Conservation (phyloP, 2,329 filamentous ascomycete species). For the Cladosporium sp. region DNA sequence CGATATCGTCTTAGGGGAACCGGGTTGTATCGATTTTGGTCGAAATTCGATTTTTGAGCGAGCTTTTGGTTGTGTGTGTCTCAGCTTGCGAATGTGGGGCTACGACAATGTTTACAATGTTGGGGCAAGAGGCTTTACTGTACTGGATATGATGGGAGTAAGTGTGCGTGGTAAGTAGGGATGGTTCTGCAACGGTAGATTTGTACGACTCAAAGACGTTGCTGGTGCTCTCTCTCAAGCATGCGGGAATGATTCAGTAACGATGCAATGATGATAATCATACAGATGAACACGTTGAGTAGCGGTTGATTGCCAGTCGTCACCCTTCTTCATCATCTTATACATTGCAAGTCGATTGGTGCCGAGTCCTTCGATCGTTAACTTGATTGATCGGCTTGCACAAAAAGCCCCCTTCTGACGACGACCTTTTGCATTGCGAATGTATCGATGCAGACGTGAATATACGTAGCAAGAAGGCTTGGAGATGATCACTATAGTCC, state of each 20-base stretch:
- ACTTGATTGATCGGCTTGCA: not conserved
- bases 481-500: not conserved
- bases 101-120: not conserved
- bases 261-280: not conserved
- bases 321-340: not conserved
- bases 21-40: not conserved
- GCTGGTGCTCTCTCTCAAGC: not conserved
- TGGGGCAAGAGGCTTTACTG: not conserved
- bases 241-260: not conserved
- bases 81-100: not conserved
- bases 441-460: not conserved
- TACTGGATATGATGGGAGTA: not conserved
- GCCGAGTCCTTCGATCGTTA: not conserved
- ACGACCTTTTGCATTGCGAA: not conserved
- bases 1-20: not conserved
- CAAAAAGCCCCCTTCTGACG: not conserved
- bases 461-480: not conserved
- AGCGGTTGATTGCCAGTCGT: not conserved
- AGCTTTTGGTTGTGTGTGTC: not conserved
- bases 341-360: not conserved
- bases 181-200: not conserved
- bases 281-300: not conserved
- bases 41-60: not conserved
- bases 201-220: not conserved
- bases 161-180: not conserved